Base-by-base conservation (phyloP, 345 rosid species). In the Brassica juncea region DNA sequence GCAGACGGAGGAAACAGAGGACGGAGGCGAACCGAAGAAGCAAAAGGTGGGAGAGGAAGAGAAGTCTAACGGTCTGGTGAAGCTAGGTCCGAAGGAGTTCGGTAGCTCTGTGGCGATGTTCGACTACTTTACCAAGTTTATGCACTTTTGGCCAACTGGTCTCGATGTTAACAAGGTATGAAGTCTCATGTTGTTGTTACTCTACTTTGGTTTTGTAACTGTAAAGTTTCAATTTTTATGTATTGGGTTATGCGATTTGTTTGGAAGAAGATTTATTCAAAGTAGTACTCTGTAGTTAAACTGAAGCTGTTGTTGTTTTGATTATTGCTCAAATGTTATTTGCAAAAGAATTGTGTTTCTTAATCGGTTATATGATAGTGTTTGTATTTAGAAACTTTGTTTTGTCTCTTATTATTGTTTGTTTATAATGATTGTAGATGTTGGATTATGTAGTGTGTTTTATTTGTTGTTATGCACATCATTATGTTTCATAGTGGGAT, bases 71-170 rank as follows among this genome's bases (percentile, higher is more conserved):
- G 85, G 12, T 77, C 82, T 69, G 52, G 88, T 85, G 8, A 85
- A 68, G n/a, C 65, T 94, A 76, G 97, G 98, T n/a, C 90, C 93
- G 0, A 94, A 94, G 87, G 88, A 82, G 82, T 92, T 94, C 44
- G 89, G 84, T 32, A 86, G 97, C 1, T 82, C 94, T 1, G 87
- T 87, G 35, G 88, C 88, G 86, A 88, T 94, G 93, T 88, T 88
- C 70, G 89, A 91, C 80, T 89, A 92, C 82, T 89, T 94, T 52
- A 81, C 59, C 78, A 84, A 77, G 70, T 81, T 92, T 25, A 84
- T 94, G 65, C 94, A 91, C 16, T 64, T 44, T 42, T 94, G 97
- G 97, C 90, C 91, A 2, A 78, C 88, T 31, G 86, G 88, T 74
- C 77, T 92, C 60, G 85, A 87, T 73, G 71, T 87, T 57, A 94